Evolutionary conservation across 2,329 filamentous ascomycete genomes (phyloP).

Genomic region (Aspergillus versicolor): DNA sequence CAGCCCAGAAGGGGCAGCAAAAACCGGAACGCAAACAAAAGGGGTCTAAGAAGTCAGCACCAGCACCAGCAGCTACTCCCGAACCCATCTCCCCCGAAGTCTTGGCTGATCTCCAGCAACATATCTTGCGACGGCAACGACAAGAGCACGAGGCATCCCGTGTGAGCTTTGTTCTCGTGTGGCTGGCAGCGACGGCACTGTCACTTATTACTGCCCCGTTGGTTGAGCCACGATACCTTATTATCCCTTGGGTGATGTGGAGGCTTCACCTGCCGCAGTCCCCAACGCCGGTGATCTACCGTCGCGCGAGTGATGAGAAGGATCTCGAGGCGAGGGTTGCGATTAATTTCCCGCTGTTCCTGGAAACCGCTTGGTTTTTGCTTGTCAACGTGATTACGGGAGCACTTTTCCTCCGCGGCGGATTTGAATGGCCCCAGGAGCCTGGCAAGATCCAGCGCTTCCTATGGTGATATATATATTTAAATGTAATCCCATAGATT

Average conservation of each 20-base stretch:
- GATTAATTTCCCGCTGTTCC: constrained; percentile 30
- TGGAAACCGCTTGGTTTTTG: constrained; percentile 61
- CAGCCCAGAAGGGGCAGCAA: constrained; percentile 12
- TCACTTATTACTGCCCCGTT: constrained; percentile 85
- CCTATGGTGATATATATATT: constrained; percentile 56
- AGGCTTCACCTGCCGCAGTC: constrained; percentile 68
- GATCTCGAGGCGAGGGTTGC: constrained; percentile 27
- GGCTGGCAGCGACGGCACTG: constrained; percentile 69
- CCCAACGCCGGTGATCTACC: constrained; percentile 33
- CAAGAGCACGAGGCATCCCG: constrained; percentile 30
- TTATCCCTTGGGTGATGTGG: constrained; percentile 93
- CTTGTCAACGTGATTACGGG: constrained; percentile 39
- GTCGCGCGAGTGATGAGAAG: constrained; percentile 23
- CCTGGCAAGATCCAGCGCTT: constrained; percentile 60
- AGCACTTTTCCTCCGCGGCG: constrained; percentile 23
- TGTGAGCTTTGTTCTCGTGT: constrained; percentile 58
- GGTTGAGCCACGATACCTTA: constrained; percentile 94
- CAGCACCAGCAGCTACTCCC: constrained; percentile 12
- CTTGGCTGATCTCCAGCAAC: constrained; percentile 28
- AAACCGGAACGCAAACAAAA: constrained; percentile 24
- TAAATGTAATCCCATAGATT: constrained; percentile 3
- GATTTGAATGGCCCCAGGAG: constrained; percentile 28
- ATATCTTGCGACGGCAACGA: constrained; percentile 31
- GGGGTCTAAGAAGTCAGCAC: constrained; percentile 18
- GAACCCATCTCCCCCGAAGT: constrained; percentile 27